A percentile compares a stretch with the other conserved stretches of the same genome.
These are phyloP conservation scores for Plenodomus biglobosus DNA, from an alignment of 2,329 filamentous ascomycete species.

Conservation along the genomic window DNA sequence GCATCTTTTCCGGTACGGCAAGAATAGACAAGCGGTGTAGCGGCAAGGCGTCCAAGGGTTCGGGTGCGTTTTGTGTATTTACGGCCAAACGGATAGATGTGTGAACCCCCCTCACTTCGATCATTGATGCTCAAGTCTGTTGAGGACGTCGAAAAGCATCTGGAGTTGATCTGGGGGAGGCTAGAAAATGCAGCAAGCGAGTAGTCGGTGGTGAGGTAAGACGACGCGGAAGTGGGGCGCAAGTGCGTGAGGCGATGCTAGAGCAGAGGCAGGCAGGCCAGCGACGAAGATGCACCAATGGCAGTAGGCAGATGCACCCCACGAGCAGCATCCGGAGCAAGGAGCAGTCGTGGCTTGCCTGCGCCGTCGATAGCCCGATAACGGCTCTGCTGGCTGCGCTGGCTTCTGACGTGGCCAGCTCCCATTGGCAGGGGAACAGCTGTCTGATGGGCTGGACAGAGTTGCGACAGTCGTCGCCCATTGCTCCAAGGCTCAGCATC, in stretches of 20 bases:
- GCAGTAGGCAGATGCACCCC: conserved; percentile 14
- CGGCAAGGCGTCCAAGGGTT: conserved; percentile 4
- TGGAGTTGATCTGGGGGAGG: conserved; percentile 27
- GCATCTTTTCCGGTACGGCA: conserved; percentile 4
- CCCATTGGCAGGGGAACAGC: conserved; percentile 36
- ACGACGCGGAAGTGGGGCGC: conserved; percentile 28
- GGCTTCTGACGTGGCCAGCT: conserved; percentile 40
- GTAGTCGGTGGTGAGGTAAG: conserved; percentile 26
- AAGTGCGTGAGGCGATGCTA: conserved; percentile 26
- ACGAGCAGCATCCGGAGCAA: conserved; percentile 38
- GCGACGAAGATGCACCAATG: conserved; percentile 27
- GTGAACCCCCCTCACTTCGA: conserved; percentile 25
- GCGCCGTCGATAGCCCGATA: conserved; percentile 39
- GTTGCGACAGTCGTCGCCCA: conserved; percentile 18
- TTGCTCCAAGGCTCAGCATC: conserved; percentile 5
- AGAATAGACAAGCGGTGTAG: conserved; percentile 42
- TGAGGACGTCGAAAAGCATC: conserved; percentile 27
- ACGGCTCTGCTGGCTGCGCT: conserved; percentile 38
- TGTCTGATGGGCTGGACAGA: conserved; percentile 34
- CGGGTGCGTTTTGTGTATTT: conserved; percentile 16
- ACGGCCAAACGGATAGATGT: conserved; percentile 31
- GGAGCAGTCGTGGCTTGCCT: conserved; percentile 40
- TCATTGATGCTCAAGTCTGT: conserved; percentile 18
- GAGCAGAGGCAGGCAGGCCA: conserved; percentile 1
- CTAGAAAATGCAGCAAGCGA: conserved; percentile 40